Evolutionary conservation across 2,329 filamentous ascomycete genomes (phyloP).

Genomic region (Orbilia javanica): DNA sequence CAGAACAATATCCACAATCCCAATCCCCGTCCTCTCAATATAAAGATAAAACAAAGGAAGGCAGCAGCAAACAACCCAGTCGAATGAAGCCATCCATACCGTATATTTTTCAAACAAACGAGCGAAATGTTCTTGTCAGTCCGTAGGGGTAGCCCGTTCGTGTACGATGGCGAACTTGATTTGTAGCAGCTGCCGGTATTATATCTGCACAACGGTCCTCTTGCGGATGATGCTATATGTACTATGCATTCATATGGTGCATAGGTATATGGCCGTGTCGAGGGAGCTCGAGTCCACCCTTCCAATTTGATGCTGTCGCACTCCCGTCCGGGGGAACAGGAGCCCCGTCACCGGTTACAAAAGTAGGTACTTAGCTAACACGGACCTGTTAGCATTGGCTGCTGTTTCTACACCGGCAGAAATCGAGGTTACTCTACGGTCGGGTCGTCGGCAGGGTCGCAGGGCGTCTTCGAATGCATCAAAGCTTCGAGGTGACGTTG

Average conservation of each 20-base stretch:
- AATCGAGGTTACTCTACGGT: not conserved
- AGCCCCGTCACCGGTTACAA: no score
- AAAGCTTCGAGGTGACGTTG: slow-evolving; percentile 7
- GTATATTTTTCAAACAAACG: not conserved
- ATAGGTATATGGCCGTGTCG: no score
- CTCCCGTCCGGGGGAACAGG: not conserved
- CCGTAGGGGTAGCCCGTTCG: not conserved
- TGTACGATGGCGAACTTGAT: no score
- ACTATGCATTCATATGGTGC: no score
- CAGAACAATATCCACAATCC: no score
- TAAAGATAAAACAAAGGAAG: not conserved
- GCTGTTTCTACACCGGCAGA: no score
- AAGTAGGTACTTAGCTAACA: no score
- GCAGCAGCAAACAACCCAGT: not conserved
- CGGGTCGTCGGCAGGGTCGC: not conserved
- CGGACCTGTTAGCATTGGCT: no score
- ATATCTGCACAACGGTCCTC: no score
- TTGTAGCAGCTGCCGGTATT: no score
- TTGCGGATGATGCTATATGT: no score
- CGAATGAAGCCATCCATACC: not conserved
- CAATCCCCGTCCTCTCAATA: not conserved
- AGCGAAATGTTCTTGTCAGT: not conserved
- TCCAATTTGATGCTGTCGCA: not conserved
- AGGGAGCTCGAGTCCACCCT: not conserved
- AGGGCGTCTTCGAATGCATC: not conserved